Percentiles rank a stretch among this genome's conserved stretches.
These are phyloP conservation scores for Endotrypanum monterogeii DNA, from an alignment of 208 protist genomes.

Conservation along the genomic window DNA sequence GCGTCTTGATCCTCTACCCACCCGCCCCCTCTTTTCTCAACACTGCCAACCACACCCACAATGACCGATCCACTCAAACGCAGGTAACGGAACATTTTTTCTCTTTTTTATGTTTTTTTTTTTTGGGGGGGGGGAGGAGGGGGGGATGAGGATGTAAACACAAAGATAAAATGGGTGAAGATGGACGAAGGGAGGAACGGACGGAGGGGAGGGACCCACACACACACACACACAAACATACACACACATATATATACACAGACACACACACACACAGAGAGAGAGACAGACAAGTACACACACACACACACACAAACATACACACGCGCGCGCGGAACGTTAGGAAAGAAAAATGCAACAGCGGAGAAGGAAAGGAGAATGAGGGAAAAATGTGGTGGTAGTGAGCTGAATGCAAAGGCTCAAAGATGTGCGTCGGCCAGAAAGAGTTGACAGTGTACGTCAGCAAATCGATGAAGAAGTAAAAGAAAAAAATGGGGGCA, in stretches of 20 bases:
- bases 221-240: conserved; percentile 1
- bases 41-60: no score
- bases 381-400: neutral
- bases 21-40: no score
- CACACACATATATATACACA: neutral
- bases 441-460: no score
- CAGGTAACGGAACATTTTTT: no score
- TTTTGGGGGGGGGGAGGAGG: no score
- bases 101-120: no score
- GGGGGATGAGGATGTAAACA: neutral
- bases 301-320: conserved; percentile 1
- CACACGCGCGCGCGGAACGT: neutral
- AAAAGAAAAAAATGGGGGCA: neutral
- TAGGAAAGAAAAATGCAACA: neutral
- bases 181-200: neutral
- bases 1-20: no score
- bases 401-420: neutral
- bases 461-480: no score
- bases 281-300: neutral
- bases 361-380: neutral
- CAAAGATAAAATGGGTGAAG: neutral
- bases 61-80: no score
- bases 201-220: neutral
- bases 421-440: neutral
- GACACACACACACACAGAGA: neutral